Evolutionary conservation across 345 rosid genomes (phyloP).

Genomic region (Garcia nutans): DNA sequence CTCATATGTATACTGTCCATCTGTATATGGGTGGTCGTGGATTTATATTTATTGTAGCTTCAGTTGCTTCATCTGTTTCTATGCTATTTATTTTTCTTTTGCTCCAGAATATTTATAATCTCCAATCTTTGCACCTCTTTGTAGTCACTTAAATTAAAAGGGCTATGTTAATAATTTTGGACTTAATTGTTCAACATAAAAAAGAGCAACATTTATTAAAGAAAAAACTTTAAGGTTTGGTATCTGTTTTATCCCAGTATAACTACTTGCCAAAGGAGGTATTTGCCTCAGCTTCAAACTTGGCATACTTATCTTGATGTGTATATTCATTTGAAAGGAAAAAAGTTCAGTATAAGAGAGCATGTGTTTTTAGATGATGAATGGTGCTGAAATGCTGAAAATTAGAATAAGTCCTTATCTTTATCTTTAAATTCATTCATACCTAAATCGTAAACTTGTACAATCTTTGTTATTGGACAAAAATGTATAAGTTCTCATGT

Average conservation of each 20-base stretch:
- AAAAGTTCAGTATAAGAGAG: background rate
- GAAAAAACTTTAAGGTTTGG: background rate
- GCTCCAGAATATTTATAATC: no score
- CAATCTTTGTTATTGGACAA: background rate
- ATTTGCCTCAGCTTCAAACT: background rate
- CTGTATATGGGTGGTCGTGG: background rate
- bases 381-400: background rate
- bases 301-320: no score
- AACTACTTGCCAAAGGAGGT: background rate
- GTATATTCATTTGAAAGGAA: background rate
- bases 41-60: no score
- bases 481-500: background rate
- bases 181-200: no score
- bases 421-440: background rate
- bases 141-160: background rate
- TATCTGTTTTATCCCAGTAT: background rate
- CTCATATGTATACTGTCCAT: background rate
- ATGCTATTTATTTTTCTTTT: no score
- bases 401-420: background rate
- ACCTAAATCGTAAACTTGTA: background rate
- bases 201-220: background rate
- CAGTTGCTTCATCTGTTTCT: no score
- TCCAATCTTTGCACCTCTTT: background rate
- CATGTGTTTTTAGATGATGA: background rate
- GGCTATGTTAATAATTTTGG: background rate